phyloP scores from a whole-genome alignment of 306 rosid genomes.

The Sechiopsis laciniata region DNA sequence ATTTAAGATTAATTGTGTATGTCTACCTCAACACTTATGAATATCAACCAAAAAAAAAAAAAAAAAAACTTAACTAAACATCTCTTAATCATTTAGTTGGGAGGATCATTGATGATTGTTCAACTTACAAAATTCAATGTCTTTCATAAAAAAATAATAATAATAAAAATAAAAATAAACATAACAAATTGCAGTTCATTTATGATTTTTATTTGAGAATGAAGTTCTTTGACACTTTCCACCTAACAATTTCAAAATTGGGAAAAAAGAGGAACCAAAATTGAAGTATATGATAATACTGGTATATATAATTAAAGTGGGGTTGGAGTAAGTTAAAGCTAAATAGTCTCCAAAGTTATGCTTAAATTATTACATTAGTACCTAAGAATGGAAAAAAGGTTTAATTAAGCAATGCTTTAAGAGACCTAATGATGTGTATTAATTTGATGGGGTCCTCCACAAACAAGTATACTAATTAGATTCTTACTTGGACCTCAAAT shows the following conservation, averaged over 20 bases:
- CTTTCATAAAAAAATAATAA: no score
- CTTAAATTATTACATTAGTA: slow-evolving; percentile 7
- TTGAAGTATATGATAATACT: not conserved
- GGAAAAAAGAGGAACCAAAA: not conserved
- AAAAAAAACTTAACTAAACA: not conserved
- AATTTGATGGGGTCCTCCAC: not conserved
- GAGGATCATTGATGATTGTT: not conserved
- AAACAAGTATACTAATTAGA: not conserved
- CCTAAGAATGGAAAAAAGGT: not conserved
- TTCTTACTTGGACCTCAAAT: slow-evolving; percentile 19
- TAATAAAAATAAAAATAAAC: no score
- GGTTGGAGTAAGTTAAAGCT: slow-evolving; percentile 2
- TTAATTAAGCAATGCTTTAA: slow-evolving; percentile 20
- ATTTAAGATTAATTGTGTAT: no score
- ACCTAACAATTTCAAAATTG: not conserved
- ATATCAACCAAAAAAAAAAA: no score
- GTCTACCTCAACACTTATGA: no score
- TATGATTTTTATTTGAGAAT: not conserved
- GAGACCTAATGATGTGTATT: slow-evolving; percentile 21
- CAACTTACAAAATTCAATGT: not conserved
- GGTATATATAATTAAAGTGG: slow-evolving; percentile 8
- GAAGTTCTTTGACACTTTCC: not conserved
- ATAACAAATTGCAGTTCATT: not conserved
- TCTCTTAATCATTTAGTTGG: not conserved
- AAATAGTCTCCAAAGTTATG: not conserved